Base-by-base conservation (phyloP, 192 early-diverging fungal genomes). In the Geosiphon pyriformis region DNA sequence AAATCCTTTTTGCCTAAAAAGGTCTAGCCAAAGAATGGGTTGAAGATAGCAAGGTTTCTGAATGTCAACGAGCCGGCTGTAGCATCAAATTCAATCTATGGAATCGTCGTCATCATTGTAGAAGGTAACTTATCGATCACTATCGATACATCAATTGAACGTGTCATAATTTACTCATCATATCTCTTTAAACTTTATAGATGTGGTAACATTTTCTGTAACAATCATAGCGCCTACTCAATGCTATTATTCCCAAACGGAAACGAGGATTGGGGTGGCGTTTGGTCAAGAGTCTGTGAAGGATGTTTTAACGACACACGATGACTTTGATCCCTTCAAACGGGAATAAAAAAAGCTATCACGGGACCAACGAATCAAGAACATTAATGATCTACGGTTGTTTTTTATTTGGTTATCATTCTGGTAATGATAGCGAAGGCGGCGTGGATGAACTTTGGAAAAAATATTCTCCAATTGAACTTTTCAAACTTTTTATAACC, bases 221-320 rank as follows among this genome's bases (percentile, higher is more conserved):
- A 27, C 34, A 54, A 27, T 35, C 63, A 65, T 25, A 65, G 63
- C 32, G 50, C 63, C 17, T 53, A 54, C 22, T 65, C 63, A 0
- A 65, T 65, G 63, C n/a, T 65, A 22, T 23, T 65, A 32, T 65
- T 65, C 42, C 33, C 63, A 23, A 51, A 65, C 37, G 52, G 51
- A 34, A 54, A n/a, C 32, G 63, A 65, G 23, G 63, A 65, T 65
- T 54, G 33, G 51, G 52, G 63, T 29, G 63, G 63, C 26, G 63
- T 65, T 27, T 65, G 63, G 63, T 65, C 63, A 55, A 31, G 63
- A 52, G 63, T 65, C 15, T 65, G 63, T 55, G 63, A 65, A 42
- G 32, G 52, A 26, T 65, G 63, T 37, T 65, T 65, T 35, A 55
- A 55, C 35, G 51, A 55, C 27, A 53, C 50, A 53, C 26, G 50